Conservation (phyloP, 192 early-diverging fungal genomes). For the Backusella mclennaniae region DNA sequence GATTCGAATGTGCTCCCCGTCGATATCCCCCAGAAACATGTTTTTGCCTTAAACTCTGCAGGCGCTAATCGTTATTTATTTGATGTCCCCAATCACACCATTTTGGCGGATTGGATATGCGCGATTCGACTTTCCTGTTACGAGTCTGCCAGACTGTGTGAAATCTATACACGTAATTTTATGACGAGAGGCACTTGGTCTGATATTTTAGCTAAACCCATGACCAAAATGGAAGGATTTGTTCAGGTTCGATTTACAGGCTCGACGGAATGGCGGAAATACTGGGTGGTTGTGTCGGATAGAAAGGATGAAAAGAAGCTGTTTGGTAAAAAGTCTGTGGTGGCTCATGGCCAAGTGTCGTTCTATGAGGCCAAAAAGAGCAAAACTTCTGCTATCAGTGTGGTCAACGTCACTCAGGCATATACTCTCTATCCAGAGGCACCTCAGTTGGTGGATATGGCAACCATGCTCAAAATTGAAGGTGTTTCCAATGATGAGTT, state of each 20-base stretch:
- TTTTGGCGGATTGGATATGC: slow-evolving; percentile 59
- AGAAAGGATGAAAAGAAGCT: slow-evolving; percentile 47
- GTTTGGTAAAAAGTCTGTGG: slow-evolving; percentile 41
- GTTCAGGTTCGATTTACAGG: slow-evolving; percentile 55
- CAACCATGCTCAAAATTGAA: slow-evolving; percentile 40
- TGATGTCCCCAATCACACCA: slow-evolving; percentile 53
- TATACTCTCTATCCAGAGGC: slow-evolving; percentile 57
- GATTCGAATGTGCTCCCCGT: slow-evolving; percentile 62
- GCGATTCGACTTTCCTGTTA: slow-evolving; percentile 74
- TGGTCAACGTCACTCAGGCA: slow-evolving; percentile 53
- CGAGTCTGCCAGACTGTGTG: slow-evolving; percentile 71
- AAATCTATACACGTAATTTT: slow-evolving; percentile 66
- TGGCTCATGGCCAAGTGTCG: slow-evolving; percentile 46
- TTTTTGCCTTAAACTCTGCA: slow-evolving; percentile 65
- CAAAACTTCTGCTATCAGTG: slow-evolving; percentile 45
- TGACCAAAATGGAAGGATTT: slow-evolving; percentile 51
- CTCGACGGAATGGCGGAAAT: slow-evolving; percentile 45
- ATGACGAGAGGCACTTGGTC: slow-evolving; percentile 42
- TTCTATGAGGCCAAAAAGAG: slow-evolving; percentile 53
- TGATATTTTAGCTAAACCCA: slow-evolving; percentile 46
- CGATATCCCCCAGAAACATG: slow-evolving; percentile 52
- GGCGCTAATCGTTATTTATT: slow-evolving; percentile 69
- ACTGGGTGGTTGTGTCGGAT: slow-evolving; percentile 53
- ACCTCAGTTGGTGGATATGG: slow-evolving; percentile 38
- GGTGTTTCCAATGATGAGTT: slow-evolving; percentile 16